Evolutionary conservation across 441 rosid genomes (phyloP), one percentile per base, ranked within the genome.

Genomic region (Pelargonium australe): DNA sequence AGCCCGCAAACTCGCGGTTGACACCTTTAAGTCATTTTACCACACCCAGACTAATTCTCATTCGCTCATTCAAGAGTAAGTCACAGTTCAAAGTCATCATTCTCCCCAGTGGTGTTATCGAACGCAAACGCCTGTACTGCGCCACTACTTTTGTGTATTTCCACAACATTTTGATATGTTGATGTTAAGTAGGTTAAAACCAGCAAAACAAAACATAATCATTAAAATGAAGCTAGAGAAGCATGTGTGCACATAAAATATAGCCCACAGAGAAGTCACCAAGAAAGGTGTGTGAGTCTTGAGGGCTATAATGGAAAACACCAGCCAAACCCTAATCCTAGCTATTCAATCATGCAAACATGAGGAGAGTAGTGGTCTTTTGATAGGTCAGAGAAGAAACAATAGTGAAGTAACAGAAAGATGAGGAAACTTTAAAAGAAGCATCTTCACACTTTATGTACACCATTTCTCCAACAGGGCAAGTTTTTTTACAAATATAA

Each of bases 361-460:
- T 55, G 62, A 55, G 25, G 62, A 55, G 23, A 16, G 23, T 16
- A 16, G 62, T 55, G 62, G 25, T n/a, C 25, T 55, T 55, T 55
- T 55, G 25, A 2, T 53, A 6, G 7, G 61, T 4, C 10, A 14
- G 2, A 55, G 14, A 13, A 14, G 25, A 55, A 17, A 55, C 25
- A 55, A n/a, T 20, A 2, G 25, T 23, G 25, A 55, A 17, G 25
- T 16, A 55, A 55, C 60, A 55, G 1, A 17, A 1, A 6, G 17
- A 16, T 53, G 7, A 14, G 23, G 7, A 19, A 2, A 16, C 7
- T 16, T 13, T 5, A 55, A 55, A 55, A 55, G 62, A 55, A 55
- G 62, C 62, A 55, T 55, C 62, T 55, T 51, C 0, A 55, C 62
- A 55, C 62, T 55, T 55, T 55, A 8, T 55, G 62, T 14, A 55